A percentile compares a stretch with the other conserved stretches of the same genome.
Evolutionary conservation across 1,284 basidiomycete species (phyloP).

Genomic region (Ustilago loliicola): DNA sequence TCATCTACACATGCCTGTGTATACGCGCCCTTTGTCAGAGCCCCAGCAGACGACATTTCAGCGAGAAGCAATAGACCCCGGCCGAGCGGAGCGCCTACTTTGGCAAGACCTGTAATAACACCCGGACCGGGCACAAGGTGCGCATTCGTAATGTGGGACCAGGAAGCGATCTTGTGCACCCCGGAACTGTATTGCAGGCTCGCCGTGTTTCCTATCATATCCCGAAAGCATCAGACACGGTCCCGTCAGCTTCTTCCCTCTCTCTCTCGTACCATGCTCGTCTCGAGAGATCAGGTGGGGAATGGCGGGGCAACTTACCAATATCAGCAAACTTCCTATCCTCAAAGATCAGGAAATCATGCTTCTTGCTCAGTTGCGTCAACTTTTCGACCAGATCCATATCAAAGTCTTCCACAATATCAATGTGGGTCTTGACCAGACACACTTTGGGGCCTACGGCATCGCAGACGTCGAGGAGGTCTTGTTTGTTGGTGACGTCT

Average conservation of each 20-base stretch:
- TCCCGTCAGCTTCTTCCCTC: no score
- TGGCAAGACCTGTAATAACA: slow-evolving; percentile 87
- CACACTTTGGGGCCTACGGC: slow-evolving; percentile 89
- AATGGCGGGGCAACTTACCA: slow-evolving; percentile 74
- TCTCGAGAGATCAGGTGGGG: no score
- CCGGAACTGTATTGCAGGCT: slow-evolving; percentile 93
- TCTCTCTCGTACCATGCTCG: no score
- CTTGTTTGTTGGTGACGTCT: slow-evolving; percentile 86
- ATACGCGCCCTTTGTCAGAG: slow-evolving; percentile 86
- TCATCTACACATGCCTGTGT: slow-evolving; percentile 82
- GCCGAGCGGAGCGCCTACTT: slow-evolving; percentile 85
- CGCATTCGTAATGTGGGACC: slow-evolving; percentile 98
- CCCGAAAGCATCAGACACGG: background rate
- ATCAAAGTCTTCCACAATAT: slow-evolving; percentile 94
- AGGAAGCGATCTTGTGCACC: slow-evolving; percentile 91
- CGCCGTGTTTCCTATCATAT: slow-evolving; percentile 87
- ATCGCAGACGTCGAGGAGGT: slow-evolving; percentile 88
- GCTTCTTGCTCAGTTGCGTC: slow-evolving; percentile 79
- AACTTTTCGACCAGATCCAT: slow-evolving; percentile 80
- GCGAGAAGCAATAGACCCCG: slow-evolving; percentile 91
- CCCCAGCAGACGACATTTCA: slow-evolving; percentile 94
- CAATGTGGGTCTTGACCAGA: slow-evolving; percentile 98
- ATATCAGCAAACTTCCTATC: slow-evolving; percentile 99
- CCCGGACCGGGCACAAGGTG: slow-evolving; percentile 93
- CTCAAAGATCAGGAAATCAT: slow-evolving; percentile 97